Base-by-base conservation (phyloP, 805 yeast genomes). In the Starmerella sp. region DNA sequence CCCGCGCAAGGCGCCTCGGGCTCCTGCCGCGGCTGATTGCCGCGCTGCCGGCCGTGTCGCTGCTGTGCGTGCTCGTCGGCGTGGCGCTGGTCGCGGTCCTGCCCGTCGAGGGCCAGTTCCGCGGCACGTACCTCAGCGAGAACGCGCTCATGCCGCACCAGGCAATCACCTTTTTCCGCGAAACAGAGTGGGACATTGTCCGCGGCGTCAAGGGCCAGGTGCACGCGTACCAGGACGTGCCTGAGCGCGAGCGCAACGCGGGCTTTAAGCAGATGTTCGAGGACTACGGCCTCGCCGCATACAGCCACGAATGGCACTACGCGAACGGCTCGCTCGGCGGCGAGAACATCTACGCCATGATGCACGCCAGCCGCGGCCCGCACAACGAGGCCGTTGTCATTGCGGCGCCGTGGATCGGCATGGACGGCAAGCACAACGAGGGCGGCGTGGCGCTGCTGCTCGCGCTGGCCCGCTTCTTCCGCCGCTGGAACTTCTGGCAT, bases 101-200 rank as follows among this genome's bases (percentile, higher is more conserved):
- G 50, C 96, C 97, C 0, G 58, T 81, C 62, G 84, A 84, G 15
- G 97, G 96, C 22, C 87, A 86, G 65, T 87, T 73, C 67, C 74
- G 97, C 54, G 70, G 75, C 59, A 88, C 96, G 2, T 93, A 93
- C 67, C 84, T 90, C 11, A 84, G 95, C 7, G 99, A 93, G 66
- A 93, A 93, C 69, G 99, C 99, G 35, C 73, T 93, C 67, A 82
- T 93, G 86, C 97, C 99, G 7, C 90, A 95, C 0, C 97, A 93
- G 67, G 97, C 93, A 2, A 83, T 83, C 62, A 82, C 95, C 29
- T 89, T 88, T 66, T 93, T 86, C 67, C 76, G 97, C 54, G 97
- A 91, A 65, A 80, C 88, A 42, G 97, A 93, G 67, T 93, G 97
- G 97, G 87, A 90, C 64, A 73, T 85, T 54, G 79, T 88, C 35